Conservation (phyloP, 2,329 filamentous ascomycete species). For the Tolypocladium amazonense region DNA sequence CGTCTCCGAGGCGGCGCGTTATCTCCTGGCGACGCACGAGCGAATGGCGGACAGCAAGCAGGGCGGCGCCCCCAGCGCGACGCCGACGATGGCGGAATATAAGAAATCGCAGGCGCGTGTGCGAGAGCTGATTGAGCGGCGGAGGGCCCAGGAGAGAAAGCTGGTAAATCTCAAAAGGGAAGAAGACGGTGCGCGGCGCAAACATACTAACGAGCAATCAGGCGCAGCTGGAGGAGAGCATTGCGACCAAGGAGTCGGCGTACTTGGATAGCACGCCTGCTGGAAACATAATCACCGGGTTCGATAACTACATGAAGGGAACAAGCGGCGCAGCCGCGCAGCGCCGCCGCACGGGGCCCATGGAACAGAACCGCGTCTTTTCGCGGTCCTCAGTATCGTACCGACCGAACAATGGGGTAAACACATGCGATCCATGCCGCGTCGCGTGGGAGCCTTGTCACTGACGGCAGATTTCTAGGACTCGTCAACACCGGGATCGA, state of each 20-base stretch:
- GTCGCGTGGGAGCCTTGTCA: background rate
- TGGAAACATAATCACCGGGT: constrained; percentile 95
- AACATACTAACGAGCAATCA: constrained; percentile 5
- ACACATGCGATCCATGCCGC: constrained; percentile 1
- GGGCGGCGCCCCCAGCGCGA: constrained; percentile 12
- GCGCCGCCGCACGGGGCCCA: constrained; percentile 52
- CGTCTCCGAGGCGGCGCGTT: background rate
- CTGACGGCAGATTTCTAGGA: constrained; percentile 18
- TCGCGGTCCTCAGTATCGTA: constrained; percentile 54
- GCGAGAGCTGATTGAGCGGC: constrained; percentile 35
- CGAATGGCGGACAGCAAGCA: constrained; percentile 25
- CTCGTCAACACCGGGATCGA: constrained; percentile 32
- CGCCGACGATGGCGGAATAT: constrained; percentile 33
- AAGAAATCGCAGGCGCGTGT: constrained; percentile 38
- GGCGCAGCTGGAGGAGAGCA: constrained; percentile 59
- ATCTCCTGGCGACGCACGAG: background rate
- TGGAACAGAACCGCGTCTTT: constrained; percentile 67
- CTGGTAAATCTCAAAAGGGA: constrained; percentile 15
- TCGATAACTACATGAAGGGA: constrained; percentile 97
- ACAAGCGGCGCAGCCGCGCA: constrained; percentile 51
- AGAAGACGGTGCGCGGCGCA: background rate
- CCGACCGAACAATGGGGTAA: constrained; percentile 30
- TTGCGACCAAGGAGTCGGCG: constrained; percentile 70
- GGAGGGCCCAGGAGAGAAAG: constrained; percentile 24
- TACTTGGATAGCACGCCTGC: constrained; percentile 85